Conservation (phyloP, 1,284 basidiomycete genomes). For the Agroathelia rolfsii region DNA sequence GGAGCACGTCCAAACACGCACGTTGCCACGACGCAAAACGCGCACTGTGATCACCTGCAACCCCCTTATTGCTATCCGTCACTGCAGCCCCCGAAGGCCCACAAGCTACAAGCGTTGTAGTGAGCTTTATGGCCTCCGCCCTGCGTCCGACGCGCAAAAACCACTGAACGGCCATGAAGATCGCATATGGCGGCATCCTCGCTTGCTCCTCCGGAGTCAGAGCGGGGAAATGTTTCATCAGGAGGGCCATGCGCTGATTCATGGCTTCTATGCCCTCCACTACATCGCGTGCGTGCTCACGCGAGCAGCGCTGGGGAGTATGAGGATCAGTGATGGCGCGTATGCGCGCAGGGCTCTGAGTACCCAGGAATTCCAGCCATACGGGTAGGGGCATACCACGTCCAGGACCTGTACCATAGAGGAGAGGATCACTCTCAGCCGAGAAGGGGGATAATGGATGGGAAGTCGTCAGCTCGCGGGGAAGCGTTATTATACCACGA, state of each 20-base stretch:
- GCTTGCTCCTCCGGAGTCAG: constrained; percentile 17
- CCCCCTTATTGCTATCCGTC: too few species aligned
- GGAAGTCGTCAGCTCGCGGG: too few species aligned
- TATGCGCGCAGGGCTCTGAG: constrained; percentile 23
- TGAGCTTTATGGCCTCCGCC: constrained; percentile 9
- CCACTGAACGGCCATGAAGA: constrained; percentile 26
- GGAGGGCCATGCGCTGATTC: too few species aligned
- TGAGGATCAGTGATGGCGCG: constrained; percentile 14
- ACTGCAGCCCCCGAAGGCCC: too few species aligned
- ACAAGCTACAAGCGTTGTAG: too few species aligned
- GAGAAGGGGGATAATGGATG: too few species aligned
- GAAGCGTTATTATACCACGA: constrained; percentile 7
- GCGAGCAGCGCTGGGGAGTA: constrained; percentile 10
- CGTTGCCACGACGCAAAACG: too few species aligned
- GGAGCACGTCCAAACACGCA: constrained; percentile 34
- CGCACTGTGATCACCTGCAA: too few species aligned
- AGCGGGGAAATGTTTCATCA: constrained; percentile 23
- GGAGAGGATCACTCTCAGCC: background rate
- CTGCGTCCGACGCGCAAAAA: constrained; percentile 25
- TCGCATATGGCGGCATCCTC: constrained; percentile 24
- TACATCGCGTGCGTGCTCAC: constrained; percentile 14
- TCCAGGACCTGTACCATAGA: constrained; percentile 1
- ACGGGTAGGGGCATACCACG: constrained; percentile 16
- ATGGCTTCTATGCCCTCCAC: too few species aligned
- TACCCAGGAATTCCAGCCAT: constrained; percentile 22